Conservation (phyloP, 2,329 filamentous ascomycete genomes). For the Aspergillus puulaauensis region DNA sequence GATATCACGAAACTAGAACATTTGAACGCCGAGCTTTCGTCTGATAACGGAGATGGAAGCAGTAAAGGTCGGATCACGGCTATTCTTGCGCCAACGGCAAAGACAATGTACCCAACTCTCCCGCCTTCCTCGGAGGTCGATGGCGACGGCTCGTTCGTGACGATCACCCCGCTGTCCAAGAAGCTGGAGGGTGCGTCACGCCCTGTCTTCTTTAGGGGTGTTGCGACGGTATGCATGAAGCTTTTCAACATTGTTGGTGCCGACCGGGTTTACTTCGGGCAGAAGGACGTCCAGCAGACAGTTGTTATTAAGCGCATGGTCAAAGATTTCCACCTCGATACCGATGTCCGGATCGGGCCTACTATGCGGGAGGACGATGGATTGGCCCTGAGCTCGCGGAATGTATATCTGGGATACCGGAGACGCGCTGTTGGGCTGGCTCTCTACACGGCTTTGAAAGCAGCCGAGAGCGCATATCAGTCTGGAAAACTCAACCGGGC, state of each 20-base stretch:
- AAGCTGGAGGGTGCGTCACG: constrained; percentile 81
- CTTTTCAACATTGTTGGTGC: constrained; percentile 80
- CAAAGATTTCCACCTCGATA: constrained; percentile 78
- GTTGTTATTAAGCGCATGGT: constrained; percentile 86
- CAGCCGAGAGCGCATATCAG: constrained; percentile 68
- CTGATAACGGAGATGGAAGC: constrained; percentile 51
- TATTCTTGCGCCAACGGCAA: constrained; percentile 80
- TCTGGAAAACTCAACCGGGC: constrained; percentile 56
- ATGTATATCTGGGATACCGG: constrained; percentile 82
- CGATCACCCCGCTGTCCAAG: constrained; percentile 78
- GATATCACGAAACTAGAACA: constrained; percentile 68
- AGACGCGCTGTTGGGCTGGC: constrained; percentile 72
- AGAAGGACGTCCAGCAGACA: constrained; percentile 97
- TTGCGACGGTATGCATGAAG: constrained; percentile 96
- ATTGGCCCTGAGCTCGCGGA: constrained; percentile 86
- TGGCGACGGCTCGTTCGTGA: constrained; percentile 85
- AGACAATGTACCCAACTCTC: constrained; percentile 84
- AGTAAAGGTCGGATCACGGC: constrained; percentile 61
- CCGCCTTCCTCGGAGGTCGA: constrained; percentile 70
- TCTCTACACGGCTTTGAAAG: constrained; percentile 66
- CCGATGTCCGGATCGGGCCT: constrained; percentile 68
- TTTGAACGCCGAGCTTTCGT: constrained; percentile 70
- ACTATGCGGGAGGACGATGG: constrained; percentile 79
- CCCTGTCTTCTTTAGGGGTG: constrained; percentile 94
- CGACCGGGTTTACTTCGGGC: constrained; percentile 85